Base-by-base conservation (phyloP, 2,329 filamentous ascomycete genomes). In the Neonectria coccinea region DNA sequence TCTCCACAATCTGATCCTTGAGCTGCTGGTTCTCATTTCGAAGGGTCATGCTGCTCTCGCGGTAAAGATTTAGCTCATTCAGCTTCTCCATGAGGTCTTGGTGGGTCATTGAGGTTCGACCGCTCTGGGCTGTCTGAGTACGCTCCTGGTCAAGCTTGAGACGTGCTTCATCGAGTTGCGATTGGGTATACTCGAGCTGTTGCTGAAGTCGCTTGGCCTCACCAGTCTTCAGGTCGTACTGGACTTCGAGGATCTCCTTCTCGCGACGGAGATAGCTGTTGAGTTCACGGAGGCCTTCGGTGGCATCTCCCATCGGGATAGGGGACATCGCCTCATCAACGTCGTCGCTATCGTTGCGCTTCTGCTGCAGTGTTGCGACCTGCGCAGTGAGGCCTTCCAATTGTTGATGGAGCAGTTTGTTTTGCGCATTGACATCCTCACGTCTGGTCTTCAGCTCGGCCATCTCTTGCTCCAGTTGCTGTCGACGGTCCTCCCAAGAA, bases 191-290 rank as follows among this genome's bases (percentile, higher is more conserved):
- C 55, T 97, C 91, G 25, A 97, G 86, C 75, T 98, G 94, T 73
- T 97, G 93, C 74, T 95, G 92, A 45, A 97, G 81, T 58, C 96
- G 89, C 79, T 97, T 97, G 58, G 89, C 86, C 79, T 99, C 96
- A 73, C 97, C 93, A 0, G 90, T 86, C 73, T 95, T 94, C 48
- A 98, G 85, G 71, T 97, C 94, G 73, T 94, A 92, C 75, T 98
- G 95, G n/a, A 97, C 93, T 72, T 99, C 95, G 9, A 97, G 87
- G 69, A 99, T 98, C 77, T 98, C 96, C 83, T 98, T 99, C 80
- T 99, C 97, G 45, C 93, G 91, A 50, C 95, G 91, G 66, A 99
- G 83, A 78, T 96, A 99, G 66, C 88, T 91, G 80, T 97, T 97
- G 61, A 99, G 88, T 74, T 98, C 95, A 66, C 96, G 92, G 10